A percentile compares a stretch with the other conserved stretches of the same genome.
Evolutionary conservation across 768 basidiomycete species (phyloP).

Genomic region (Boletus insuetus): DNA sequence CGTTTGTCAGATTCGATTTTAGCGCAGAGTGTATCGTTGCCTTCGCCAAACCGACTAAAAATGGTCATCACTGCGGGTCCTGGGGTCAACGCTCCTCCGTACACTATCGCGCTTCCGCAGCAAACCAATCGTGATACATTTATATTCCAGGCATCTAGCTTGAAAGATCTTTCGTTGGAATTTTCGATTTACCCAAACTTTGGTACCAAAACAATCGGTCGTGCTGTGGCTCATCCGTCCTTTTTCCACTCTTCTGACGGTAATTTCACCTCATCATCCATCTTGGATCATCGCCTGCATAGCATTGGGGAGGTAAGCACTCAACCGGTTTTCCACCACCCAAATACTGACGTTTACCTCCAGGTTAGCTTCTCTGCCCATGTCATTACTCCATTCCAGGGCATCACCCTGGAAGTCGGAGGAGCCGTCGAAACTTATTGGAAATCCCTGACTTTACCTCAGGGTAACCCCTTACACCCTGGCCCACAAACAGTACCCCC

Average conservation of each 20-base stretch:
- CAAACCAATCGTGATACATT: conserved; percentile 69
- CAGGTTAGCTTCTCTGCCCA: conserved; percentile 88
- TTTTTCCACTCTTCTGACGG: conserved; percentile 60
- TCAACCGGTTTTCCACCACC: not conserved
- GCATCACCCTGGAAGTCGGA: conserved; percentile 90
- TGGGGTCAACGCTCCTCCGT: conserved; percentile 82
- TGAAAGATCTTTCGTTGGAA: conserved; percentile 75
- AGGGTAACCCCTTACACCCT: conserved; percentile 29
- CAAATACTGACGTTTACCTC: conserved; percentile 6
- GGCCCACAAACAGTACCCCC: conserved; percentile 37
- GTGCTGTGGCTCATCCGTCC: conserved; percentile 81
- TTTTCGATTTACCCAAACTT: conserved; percentile 97
- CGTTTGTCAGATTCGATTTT: conserved; percentile 69
- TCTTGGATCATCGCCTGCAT: conserved; percentile 90
- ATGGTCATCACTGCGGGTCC: conserved; percentile 91
- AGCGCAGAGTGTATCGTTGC: conserved; percentile 62
- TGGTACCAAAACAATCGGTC: conserved; percentile 93
- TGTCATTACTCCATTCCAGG: conserved; percentile 85
- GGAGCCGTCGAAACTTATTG: conserved; percentile 98
- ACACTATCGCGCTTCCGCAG: conserved; percentile 85
- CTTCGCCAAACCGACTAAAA: conserved; percentile 79
- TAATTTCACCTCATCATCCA: conserved; percentile 63
- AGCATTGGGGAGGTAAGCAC: conserved; percentile 83
- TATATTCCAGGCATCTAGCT: conserved; percentile 78
- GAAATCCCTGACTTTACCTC: conserved; percentile 64